Percentiles rank a stretch among this genome's conserved stretches.
Evolutionary conservation across 2,329 filamentous ascomycete species (phyloP).

Genomic region (Paramyrothecium sp.): DNA sequence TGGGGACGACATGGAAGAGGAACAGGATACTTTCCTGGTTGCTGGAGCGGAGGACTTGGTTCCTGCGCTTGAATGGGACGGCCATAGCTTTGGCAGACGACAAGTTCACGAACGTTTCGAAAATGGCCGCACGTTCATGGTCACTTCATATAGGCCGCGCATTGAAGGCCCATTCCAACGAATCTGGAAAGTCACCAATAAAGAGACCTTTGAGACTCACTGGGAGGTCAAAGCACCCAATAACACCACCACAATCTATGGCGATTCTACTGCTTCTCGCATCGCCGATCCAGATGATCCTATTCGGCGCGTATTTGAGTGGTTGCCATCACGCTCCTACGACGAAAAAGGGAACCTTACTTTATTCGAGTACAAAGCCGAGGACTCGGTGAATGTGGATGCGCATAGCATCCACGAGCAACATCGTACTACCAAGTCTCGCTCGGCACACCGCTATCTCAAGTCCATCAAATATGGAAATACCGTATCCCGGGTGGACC

Average conservation of each 20-base stretch:
- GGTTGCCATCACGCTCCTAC: slow-evolving; percentile 16
- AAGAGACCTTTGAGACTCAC: slow-evolving; percentile 7
- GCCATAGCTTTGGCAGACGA: slow-evolving; percentile 14
- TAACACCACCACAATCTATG: slow-evolving; percentile 9
- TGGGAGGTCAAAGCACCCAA: slow-evolving; percentile 13
- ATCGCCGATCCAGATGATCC: neutral
- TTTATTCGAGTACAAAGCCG: slow-evolving; percentile 13
- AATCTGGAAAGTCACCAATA: too few relatives aligned
- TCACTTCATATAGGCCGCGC: too few relatives aligned
- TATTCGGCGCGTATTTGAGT: slow-evolving; percentile 14
- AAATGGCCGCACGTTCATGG: neutral
- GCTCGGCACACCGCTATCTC: slow-evolving; percentile 7
- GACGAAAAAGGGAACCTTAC: slow-evolving; percentile 20
- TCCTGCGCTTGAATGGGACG: slow-evolving; percentile 14
- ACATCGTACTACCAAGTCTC: too few relatives aligned
- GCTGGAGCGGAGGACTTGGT: slow-evolving; percentile 23
- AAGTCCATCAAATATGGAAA: slow-evolving; percentile 18
- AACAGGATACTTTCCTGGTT: slow-evolving; percentile 18
- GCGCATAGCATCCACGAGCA: too few relatives aligned
- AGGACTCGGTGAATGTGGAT: slow-evolving; percentile 8
- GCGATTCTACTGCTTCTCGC: neutral
- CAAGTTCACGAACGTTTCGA: slow-evolving; percentile 5
- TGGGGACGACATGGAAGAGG: slow-evolving; percentile 6
- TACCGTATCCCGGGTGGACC: too few relatives aligned
- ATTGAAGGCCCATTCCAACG: too few relatives aligned